A percentile compares a stretch with the other conserved stretches of the same genome.
Conservation (phyloP, 768 basidiomycete genomes). For the Trametes cinnabarina region DNA sequence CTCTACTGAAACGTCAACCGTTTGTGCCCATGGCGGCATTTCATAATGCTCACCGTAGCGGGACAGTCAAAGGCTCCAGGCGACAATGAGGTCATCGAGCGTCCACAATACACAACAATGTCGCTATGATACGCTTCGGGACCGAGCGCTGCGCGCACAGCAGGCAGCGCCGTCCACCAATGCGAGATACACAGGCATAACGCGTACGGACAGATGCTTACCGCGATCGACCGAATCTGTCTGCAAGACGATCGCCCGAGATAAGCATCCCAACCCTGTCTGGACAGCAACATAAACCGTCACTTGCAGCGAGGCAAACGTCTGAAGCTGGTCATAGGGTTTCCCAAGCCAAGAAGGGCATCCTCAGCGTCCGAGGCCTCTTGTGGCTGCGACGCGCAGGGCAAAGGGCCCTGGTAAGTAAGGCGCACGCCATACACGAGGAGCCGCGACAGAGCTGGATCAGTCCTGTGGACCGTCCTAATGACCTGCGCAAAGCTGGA, state of each 20-base stretch:
- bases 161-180: background rate
- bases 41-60: background rate
- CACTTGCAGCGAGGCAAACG: conserved; percentile 9
- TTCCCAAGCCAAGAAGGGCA: conserved; percentile 5
- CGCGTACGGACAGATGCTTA: background rate
- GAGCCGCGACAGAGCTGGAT: background rate
- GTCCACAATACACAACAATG: conserved; percentile 8
- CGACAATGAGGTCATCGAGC: background rate
- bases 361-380: background rate
- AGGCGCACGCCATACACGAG: conserved; percentile 12
- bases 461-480: background rate
- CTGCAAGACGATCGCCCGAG: conserved; percentile 9
- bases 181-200: background rate
- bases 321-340: conserved; percentile 10
- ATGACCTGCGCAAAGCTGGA: background rate
- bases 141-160: conserved; percentile 9
- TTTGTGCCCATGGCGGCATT: conserved; percentile 11
- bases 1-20: conserved; percentile 14
- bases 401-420: conserved; percentile 6
- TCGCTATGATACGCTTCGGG: conserved; percentile 7
- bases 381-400: conserved; percentile 4
- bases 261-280: background rate
- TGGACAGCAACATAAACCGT: conserved; percentile 5
- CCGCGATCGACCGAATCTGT: conserved; percentile 8
- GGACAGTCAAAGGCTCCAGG: background rate